Conservation (phyloP, 2,329 filamentous ascomycete species). For the Pseudopithomyces maydicus region DNA sequence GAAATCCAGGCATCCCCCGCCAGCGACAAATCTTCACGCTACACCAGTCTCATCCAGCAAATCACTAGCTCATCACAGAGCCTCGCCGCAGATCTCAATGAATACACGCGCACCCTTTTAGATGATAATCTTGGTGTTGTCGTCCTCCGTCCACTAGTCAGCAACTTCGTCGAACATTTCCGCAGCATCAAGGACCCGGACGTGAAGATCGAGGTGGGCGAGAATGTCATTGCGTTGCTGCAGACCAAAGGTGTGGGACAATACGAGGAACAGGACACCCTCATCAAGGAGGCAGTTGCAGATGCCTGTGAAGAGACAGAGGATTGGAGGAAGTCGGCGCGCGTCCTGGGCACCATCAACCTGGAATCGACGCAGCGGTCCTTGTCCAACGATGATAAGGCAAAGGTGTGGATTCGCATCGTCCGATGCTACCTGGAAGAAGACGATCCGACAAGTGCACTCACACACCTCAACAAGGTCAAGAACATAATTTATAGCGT, state of each 20-base stretch:
- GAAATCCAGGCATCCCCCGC: conserved; percentile 55
- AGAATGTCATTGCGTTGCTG: conserved; percentile 72
- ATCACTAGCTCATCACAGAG: conserved; percentile 57
- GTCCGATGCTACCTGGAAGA: conserved; percentile 93
- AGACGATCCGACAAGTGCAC: conserved; percentile 84
- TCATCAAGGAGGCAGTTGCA: conserved; percentile 79
- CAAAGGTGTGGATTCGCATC: conserved; percentile 88
- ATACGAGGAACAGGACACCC: conserved; percentile 83
- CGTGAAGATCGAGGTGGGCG: conserved; percentile 75
- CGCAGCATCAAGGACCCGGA: conserved; percentile 64
- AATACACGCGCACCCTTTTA: conserved; percentile 70
- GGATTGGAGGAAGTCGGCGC: conserved; percentile 79
- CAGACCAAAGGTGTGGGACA: conserved; percentile 67
- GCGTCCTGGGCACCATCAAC: conserved; percentile 79
- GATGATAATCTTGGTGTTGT: conserved; percentile 75
- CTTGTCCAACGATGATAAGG: conserved; percentile 81
- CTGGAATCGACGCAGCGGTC: conserved; percentile 88
- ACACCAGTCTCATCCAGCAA: conserved; percentile 62
- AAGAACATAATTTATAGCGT: conserved; percentile 89
- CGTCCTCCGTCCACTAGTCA: conserved; percentile 72
- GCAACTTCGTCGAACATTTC: conserved; percentile 68
- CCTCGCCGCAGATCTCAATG: conserved; percentile 66
- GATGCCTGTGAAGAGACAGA: conserved; percentile 82
- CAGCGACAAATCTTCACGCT: conserved; percentile 59
- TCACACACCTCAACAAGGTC: conserved; percentile 89